Evolutionary conservation across 2,329 filamentous ascomycete genomes (phyloP).

Genomic region (Diplodia intermedia): DNA sequence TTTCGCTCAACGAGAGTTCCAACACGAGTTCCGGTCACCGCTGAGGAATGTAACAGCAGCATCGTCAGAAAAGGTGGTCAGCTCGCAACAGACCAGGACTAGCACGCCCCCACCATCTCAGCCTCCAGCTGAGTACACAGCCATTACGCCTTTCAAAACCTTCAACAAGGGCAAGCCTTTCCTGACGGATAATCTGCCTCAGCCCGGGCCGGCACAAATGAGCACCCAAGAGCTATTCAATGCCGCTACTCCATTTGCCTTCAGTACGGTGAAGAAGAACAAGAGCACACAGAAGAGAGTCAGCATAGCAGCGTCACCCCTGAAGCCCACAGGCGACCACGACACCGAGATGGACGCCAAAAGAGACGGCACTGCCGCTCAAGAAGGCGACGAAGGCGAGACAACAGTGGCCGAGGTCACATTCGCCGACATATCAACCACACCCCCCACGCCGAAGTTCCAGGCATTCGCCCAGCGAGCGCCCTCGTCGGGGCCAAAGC

Average conservation of each 20-base stretch:
- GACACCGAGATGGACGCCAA: background rate
- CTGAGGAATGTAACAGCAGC: background rate
- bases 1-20: slow-evolving; percentile 45
- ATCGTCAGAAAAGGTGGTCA: background rate
- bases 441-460: slow-evolving; percentile 1
- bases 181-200: slow-evolving; percentile 35
- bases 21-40: slow-evolving; percentile 38
- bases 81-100: background rate
- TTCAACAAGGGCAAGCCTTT: slow-evolving; percentile 35
- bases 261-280: slow-evolving; percentile 53
- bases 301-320: slow-evolving; percentile 13
- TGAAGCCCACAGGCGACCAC: background rate
- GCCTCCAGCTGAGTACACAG: background rate
- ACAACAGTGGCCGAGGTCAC: slow-evolving; percentile 8
- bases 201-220: slow-evolving; percentile 39
- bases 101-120: slow-evolving; percentile 18
- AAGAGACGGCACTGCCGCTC: background rate
- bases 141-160: slow-evolving; percentile 34
- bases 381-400: background rate
- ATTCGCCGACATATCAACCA: background rate
- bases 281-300: slow-evolving; percentile 25
- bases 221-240: slow-evolving; percentile 56
- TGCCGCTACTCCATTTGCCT: slow-evolving; percentile 50
- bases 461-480: background rate
- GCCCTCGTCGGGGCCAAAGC: background rate